Conservation (phyloP, 441 rosid genomes). For the California macrophylla region DNA sequence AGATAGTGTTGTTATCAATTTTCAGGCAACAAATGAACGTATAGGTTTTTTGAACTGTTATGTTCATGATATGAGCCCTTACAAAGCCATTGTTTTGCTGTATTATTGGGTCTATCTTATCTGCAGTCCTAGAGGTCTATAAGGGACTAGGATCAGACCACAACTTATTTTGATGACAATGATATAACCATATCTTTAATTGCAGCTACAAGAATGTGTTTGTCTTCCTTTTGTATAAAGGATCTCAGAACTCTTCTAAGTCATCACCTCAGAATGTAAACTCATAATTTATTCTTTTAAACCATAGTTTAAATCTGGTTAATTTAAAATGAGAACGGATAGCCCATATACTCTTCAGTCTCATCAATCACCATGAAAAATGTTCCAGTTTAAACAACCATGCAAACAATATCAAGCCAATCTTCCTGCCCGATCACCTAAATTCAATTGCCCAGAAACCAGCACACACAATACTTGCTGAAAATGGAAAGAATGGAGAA, state of each 20-base stretch:
- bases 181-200: background rate
- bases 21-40: background rate
- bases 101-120: background rate
- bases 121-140: background rate
- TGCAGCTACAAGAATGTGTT: background rate
- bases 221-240: background rate
- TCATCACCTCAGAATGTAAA: background rate
- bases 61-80: background rate
- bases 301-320: background rate
- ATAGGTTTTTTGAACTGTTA: background rate
- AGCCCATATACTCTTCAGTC: background rate
- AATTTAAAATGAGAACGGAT: background rate
- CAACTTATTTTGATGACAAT: background rate
- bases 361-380: background rate
- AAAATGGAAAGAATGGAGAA: background rate
- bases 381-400: background rate
- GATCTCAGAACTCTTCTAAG: background rate
- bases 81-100: background rate
- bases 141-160: background rate
- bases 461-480: conserved; percentile 5
- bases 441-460: background rate
- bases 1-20: background rate
- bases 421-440: background rate
- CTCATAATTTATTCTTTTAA: background rate
- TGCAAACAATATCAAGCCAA: background rate